Base-by-base conservation (phyloP, 202 grass and related monocot species). In the Panicum virgatum region DNA sequence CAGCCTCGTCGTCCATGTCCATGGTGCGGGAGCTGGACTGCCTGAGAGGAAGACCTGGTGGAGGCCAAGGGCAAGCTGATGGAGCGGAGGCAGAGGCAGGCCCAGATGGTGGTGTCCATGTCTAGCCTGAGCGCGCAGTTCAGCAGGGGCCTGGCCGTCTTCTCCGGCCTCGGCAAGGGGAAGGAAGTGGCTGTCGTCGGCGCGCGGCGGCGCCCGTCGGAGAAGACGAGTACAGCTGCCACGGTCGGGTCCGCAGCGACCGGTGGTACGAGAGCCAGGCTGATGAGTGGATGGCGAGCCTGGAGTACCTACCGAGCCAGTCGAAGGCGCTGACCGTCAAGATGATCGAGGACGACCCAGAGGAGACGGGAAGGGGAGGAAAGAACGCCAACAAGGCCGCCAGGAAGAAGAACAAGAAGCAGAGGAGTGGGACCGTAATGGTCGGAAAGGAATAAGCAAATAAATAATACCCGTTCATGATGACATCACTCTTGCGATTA, bases 261-360 rank as follows among this genome's bases (percentile, higher is more conserved):
- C 69, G 63, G 18, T 96, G 96, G 93, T 82, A 88, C 5, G 80
- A 90, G 38, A 66, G 83, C 22, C 85, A 78, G 10, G 84, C 62
- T 30, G 82, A 87, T 85, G 85, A 90, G 71, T 81, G 48, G 78
- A 39, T 85, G 72, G 79, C 86, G 20, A 73, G 63, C 73, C 87
- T 89, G 5, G 93, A 99, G 56, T 99, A 99, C 60, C 85, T 99
- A 66, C 96, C 93, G 0, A 90, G 86, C 74, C 75, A 96, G 50
- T 87, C 80, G 18, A 76, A 99, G 61, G 96, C 91, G 14, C 87
- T 99, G n/a, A 76, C 85, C 13, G 83, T 99, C 79, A 85, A 83
- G 62, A 92, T 89, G 66, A 76, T 88, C 3, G 89, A 91, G 27
- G 89, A 91, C 70, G 86, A 91, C 39, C 5, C 80, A 69, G n/a